phyloP scores from a whole-genome alignment of 2,329 filamentous ascomycete genomes.

The Colletotrichum tabaci region DNA sequence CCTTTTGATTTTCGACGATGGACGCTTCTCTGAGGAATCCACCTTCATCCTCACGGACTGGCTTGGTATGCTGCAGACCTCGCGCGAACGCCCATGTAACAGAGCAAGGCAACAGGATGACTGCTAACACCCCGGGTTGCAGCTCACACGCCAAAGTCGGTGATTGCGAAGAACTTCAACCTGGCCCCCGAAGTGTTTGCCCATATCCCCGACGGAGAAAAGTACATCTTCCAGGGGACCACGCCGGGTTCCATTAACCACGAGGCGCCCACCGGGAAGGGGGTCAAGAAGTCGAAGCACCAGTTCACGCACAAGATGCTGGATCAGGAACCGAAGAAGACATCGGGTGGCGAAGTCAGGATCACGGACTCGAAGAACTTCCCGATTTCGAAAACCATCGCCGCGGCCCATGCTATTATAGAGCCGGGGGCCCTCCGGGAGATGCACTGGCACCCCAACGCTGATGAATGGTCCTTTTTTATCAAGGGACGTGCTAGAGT shows the following conservation, averaged over 20 bases:
- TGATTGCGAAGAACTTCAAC: conserved; percentile 83
- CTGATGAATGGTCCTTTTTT: conserved; percentile 88
- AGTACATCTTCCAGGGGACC: conserved; percentile 84
- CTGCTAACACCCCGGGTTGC: conserved; percentile 26
- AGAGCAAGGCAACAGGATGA: too few relatives aligned
- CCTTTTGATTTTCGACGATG: conserved; percentile 63
- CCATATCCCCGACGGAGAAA: conserved; percentile 75
- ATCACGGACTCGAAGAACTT: conserved; percentile 84
- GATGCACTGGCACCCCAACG: conserved; percentile 87
- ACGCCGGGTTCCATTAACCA: conserved; percentile 75
- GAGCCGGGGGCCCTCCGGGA: conserved; percentile 81
- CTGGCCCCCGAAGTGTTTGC: conserved; percentile 79
- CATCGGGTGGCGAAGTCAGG: conserved; percentile 78
- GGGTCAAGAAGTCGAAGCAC: conserved; percentile 76
- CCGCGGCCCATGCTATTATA: conserved; percentile 80
- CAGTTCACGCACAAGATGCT: conserved; percentile 82
- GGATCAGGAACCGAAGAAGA: conserved; percentile 76
- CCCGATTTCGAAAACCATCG: conserved; percentile 79
- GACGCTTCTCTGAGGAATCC: conserved; percentile 71
- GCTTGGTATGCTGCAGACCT: conserved; percentile 64
- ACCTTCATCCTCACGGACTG: conserved; percentile 83
- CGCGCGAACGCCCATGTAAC: neutral
- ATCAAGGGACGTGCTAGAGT: conserved; percentile 79
- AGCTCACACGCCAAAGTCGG: conserved; percentile 80
- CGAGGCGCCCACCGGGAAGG: conserved; percentile 73